These are phyloP conservation scores for Penicillium vulpinum DNA, from an alignment of 2,329 filamentous ascomycete species.

Conservation along the genomic window DNA sequence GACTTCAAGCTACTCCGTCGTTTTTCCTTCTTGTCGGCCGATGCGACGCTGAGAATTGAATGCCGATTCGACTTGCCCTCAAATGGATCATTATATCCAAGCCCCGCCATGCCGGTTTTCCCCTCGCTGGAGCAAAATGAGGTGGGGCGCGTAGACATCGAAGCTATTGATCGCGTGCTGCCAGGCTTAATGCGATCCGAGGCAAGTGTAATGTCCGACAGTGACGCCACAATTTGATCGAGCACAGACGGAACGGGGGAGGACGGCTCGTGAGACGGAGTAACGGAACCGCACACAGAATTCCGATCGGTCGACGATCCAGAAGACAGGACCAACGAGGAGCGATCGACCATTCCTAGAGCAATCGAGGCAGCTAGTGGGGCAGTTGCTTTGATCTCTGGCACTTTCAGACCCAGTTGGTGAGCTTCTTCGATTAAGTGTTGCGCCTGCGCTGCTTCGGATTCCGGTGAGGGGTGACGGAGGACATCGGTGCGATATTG, in stretches of 20 bases:
- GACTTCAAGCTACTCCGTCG: slow-evolving; percentile 35
- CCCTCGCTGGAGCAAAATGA: slow-evolving; percentile 41
- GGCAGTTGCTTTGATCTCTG: slow-evolving; percentile 33
- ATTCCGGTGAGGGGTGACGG: slow-evolving; percentile 32
- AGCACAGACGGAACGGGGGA: slow-evolving; percentile 21
- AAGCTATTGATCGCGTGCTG: slow-evolving; percentile 41
- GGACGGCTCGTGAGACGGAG: slow-evolving; percentile 23
- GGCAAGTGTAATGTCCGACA: slow-evolving; percentile 35
- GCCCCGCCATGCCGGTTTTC: slow-evolving; percentile 17
- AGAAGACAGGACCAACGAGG: slow-evolving; percentile 35
- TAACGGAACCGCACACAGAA: slow-evolving; percentile 27
- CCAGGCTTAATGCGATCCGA: slow-evolving; percentile 31
- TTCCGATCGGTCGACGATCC: slow-evolving; percentile 36
- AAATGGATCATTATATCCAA: slow-evolving; percentile 18
- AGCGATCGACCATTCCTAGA: slow-evolving; percentile 37
- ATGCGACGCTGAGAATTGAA: slow-evolving; percentile 32
- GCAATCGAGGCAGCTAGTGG: slow-evolving; percentile 40
- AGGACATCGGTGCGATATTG: slow-evolving; percentile 43
- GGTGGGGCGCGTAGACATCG: slow-evolving; percentile 42
- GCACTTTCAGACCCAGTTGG: slow-evolving; percentile 38
- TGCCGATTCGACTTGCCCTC: slow-evolving; percentile 19
- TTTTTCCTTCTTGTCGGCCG: slow-evolving; percentile 32
- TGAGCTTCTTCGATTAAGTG: slow-evolving; percentile 40
- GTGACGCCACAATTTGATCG: slow-evolving; percentile 32
- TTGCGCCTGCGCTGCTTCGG: slow-evolving; percentile 42